Conservation (phyloP, 2,329 filamentous ascomycete species). For the Coniochaeta pulveracea region DNA sequence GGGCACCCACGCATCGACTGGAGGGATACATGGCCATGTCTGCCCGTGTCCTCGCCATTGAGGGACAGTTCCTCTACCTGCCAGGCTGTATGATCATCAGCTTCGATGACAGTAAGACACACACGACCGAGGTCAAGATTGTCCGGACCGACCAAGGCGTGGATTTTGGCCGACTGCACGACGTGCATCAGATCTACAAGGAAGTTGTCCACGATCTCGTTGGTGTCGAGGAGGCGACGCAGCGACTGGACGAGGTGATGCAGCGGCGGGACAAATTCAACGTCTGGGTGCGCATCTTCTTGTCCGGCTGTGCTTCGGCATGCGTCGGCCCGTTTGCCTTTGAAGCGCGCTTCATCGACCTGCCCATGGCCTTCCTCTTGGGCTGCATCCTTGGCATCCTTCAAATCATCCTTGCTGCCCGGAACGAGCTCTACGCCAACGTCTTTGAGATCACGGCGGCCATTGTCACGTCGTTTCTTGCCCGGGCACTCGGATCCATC, state of each 20-base stretch:
- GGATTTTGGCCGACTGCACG: constrained; percentile 61
- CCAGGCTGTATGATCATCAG: constrained; percentile 92
- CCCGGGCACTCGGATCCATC: constrained; percentile 60
- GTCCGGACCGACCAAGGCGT: constrained; percentile 58
- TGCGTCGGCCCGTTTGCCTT: constrained; percentile 75
- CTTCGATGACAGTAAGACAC: constrained; percentile 64
- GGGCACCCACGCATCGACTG: constrained; percentile 80
- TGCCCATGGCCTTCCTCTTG: constrained; percentile 66
- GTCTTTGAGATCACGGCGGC: constrained; percentile 37
- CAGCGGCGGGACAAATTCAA: constrained; percentile 32
- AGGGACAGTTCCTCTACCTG: constrained; percentile 81
- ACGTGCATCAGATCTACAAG: constrained; percentile 70
- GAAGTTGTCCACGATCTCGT: constrained; percentile 71
- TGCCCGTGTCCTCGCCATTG: constrained; percentile 76
- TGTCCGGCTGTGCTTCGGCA: constrained; percentile 68
- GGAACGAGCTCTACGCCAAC: constrained; percentile 49
- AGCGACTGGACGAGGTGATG: constrained; percentile 45
- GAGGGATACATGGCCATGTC: constrained; percentile 92
- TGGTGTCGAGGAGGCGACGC: constrained; percentile 57
- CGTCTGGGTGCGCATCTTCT: constrained; percentile 44
- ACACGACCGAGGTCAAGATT: constrained; percentile 72
- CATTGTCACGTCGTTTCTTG: constrained; percentile 55
- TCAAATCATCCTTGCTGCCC: constrained; percentile 63
- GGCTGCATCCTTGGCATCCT: constrained; percentile 64
- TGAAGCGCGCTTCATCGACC: constrained; percentile 62